Base-by-base conservation (phyloP, 768 basidiomycete species). In the Russula dissimulans region DNA sequence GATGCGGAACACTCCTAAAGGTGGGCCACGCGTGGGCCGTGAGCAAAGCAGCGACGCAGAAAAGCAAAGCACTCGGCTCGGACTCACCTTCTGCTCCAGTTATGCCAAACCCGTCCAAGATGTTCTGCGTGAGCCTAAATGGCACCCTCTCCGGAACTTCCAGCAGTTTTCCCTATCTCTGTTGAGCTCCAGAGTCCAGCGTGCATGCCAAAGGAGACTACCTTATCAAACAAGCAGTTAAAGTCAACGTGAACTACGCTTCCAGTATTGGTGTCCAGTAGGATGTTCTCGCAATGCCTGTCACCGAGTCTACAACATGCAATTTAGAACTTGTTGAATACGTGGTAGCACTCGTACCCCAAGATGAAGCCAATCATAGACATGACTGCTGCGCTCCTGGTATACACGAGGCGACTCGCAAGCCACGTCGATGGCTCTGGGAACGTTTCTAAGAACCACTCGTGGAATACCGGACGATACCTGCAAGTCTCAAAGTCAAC, bases 331-430 rank as follows among this genome's bases (percentile, higher is more conserved):
- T 41, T 38, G 36, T 5, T 22, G 22, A 26, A 34, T 5, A 17
- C 11, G 6, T 14, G 29, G 8, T 44, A 26, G 56, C 36, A 26
- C n/a, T 69, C 85, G 56, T 64, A 95, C 93, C 95, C 95, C 12
- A 98, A 77, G 45, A 99, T 93, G 67, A 90, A 95, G 11, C 97
- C 97, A 22, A 98, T 90, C 90, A 99, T 98, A 1, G 90, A 97
- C 87, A 97, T 98, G 56, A 98, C 97, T 0, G 95, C 97, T 0
- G 89, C 82, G 0, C 95, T 97, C 45, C 95, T 80, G 4, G 82
- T 86, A 69, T 95, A 99, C 1, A 83, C 78, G 66, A 91, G 71
- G n/a, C 95, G 84, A 70, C 89, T 89, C 1, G 86, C 81, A 15
- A 98, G 79, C 97, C 97, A 99, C 0, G 91, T 89, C 0, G 89